Evolutionary conservation across 805 yeast species (phyloP).

Genomic region (Saturnispora galanensis): DNA sequence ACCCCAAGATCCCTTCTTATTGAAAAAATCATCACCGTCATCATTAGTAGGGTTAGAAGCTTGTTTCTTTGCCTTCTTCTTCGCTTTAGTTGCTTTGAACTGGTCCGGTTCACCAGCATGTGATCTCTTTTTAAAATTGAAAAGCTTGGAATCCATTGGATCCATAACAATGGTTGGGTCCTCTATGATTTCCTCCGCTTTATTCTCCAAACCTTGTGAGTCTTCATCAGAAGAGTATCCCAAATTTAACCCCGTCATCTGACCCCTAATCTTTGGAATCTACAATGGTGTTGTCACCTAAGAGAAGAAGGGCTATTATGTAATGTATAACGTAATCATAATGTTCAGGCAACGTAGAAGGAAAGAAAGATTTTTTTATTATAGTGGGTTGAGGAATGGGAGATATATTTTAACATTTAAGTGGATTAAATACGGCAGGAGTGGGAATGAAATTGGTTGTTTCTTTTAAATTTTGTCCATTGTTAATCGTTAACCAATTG

Average conservation of each 20-base stretch:
- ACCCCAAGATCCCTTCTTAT: conserved; percentile 60
- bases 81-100: conserved; percentile 20
- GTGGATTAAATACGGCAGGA: no score
- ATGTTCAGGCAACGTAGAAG: no score
- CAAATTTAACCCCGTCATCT: conserved; percentile 1
- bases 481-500: no score
- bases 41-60: conserved; percentile 10
- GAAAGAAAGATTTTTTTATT: no score
- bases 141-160: conserved; percentile 26
- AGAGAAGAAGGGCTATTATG: no score
- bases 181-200: background rate
- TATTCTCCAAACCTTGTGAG: background rate
- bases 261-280: no score
- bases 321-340: no score
- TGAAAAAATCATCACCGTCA: conserved; percentile 33
- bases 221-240: conserved; percentile 4
- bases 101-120: conserved; percentile 15
- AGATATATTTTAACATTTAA: no score
- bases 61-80: conserved; percentile 25
- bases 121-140: conserved; percentile 32
- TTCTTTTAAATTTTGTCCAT: no score
- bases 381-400: no score
- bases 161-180: conserved; percentile 19
- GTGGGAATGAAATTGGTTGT: no score
- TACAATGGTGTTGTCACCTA: no score